Conservation (phyloP, 2,329 filamentous ascomycete genomes). For the Clarireedia paspali region DNA sequence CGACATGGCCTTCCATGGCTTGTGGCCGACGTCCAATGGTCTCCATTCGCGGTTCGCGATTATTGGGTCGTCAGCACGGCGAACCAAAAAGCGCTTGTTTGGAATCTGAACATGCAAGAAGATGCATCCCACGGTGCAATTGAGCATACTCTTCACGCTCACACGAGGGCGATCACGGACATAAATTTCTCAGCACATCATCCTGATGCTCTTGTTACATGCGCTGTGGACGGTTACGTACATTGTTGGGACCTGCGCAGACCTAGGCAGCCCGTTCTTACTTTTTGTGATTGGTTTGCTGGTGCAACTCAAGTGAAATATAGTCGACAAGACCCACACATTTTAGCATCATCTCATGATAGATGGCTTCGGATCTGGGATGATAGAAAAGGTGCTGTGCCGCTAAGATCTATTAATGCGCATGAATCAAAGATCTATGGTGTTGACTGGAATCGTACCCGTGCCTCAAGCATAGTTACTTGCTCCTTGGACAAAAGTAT, state of each 20-base stretch:
- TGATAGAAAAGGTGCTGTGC: constrained; percentile 67
- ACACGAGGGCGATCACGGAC: constrained; percentile 84
- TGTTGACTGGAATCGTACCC: constrained; percentile 83
- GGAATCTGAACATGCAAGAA: constrained; percentile 71
- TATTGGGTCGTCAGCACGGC: constrained; percentile 93
- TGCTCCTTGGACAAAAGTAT: constrained; percentile 89
- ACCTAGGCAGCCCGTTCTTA: constrained; percentile 64
- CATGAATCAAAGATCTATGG: constrained; percentile 94
- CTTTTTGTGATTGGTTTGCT: constrained; percentile 88
- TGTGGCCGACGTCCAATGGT: constrained; percentile 95
- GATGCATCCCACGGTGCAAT: constrained; percentile 65
- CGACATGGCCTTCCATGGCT: constrained; percentile 88
- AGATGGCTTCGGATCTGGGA: constrained; percentile 87
- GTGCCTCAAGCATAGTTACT: constrained; percentile 65
- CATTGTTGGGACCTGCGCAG: constrained; percentile 84
- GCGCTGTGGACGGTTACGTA: constrained; percentile 86
- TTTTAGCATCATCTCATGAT: constrained; percentile 87
- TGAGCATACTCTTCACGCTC: constrained; percentile 80
- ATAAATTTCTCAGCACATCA: constrained; percentile 95
- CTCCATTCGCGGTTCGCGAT: constrained; percentile 79
- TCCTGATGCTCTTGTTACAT: constrained; percentile 81
- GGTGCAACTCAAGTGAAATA: constrained; percentile 94
- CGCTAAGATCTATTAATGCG: constrained; percentile 76
- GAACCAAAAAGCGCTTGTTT: constrained; percentile 89
- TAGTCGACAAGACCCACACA: constrained; percentile 78